Evolutionary conservation across 192 early-diverging fungal genomes (phyloP), one percentile per base, ranked within the genome.

Genomic region (Umbelopsis isabellina): DNA sequence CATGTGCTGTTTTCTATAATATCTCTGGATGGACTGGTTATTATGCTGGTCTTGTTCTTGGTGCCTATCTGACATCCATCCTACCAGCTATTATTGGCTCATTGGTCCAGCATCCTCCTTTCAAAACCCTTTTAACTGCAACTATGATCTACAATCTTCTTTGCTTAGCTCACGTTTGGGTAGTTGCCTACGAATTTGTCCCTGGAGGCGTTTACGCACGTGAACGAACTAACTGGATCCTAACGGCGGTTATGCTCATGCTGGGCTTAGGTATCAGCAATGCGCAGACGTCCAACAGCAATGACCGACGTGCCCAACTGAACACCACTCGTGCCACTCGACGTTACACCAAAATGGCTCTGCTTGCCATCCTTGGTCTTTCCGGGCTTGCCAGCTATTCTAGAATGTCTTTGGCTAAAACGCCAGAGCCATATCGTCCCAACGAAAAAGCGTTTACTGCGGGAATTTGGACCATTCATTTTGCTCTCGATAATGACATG

Each of bases 381-480:
- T 81, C 84, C 1, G 49, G 70, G 18, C 46, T 79, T 33, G 65
- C 85, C 45, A 72, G 76, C 45, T 67, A 78, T 41, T 70, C 74
- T 46, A 86, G 90, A 48, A 47, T 82, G 27, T 82, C 88, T 3
- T 82, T 79, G 7, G 78, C 80, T 10, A 61, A 68, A 30, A 51
- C 76, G 3, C 92, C 92, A 12, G 64, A 53, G 49, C 90, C 92
- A 16, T 75, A 85, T 66, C 88, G 84, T 64, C 83, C 86, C 12
- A 85, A 88, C 37, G 82, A 90, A 69, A 88, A 90, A 49, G 69
- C 87, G 50, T 78, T 94, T 45, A 94, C 92, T 16, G 87, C 88
- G 37, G 91, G 83, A 65, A 94, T 94, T 70, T 94, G 92, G 92
- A 94, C 92, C 3, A 90, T 94, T 74, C 92, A 94, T 80, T 94